Evolutionary conservation across 495 filamentous ascomycete genomes (phyloP), one percentile per base, ranked within the genome.

Genomic region (Daldinia bambusicola): DNA sequence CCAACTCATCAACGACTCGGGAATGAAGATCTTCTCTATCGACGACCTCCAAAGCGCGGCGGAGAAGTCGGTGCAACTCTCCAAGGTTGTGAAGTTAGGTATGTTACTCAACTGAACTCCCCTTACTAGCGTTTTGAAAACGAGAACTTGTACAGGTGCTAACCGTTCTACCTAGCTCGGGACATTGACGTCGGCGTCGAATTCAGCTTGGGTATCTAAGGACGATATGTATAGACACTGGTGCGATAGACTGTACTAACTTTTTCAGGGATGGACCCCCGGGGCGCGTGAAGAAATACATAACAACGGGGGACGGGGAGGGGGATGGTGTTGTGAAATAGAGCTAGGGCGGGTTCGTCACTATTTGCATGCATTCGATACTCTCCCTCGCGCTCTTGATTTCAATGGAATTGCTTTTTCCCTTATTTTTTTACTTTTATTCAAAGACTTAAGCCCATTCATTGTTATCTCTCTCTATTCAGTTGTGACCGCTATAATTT

Each of bases 11-110:
- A 97, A 97, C 84, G 94, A 98, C 75, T 96, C 94, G 55, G 95
- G 96, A 71, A 88, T 98, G 75, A 99, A 98, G 90, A 99, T 99
- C 83, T 99, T 99, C 87, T 96, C 92, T 61, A 98, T 99, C 69
- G 95, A 99, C 77, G 96, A 99, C 84, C 88, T 99, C 70, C 96
- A 98, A 84, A 95, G 81, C 78, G 96, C 95, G 55, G 95, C 95
- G 63, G 96, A 99, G 88, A 98, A 97, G 86, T 91, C 93, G 1
- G 95, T 99, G 76, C 95, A 99, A 83, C 94, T 99, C 80, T 97
- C 93, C 63, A 98, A 97, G 87, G 92, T 99, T 55, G 96, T 99
- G 73, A 98, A 98, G 89, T 92, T 97, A 93, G 90, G 90, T 91
- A 85, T 80, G 89, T 84, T 55, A 30, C 53, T 77, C 61, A 74